These are phyloP conservation scores for Oryza meridionalis DNA, from an alignment of 176 grass and related monocot genomes.

Conservation along the genomic window DNA sequence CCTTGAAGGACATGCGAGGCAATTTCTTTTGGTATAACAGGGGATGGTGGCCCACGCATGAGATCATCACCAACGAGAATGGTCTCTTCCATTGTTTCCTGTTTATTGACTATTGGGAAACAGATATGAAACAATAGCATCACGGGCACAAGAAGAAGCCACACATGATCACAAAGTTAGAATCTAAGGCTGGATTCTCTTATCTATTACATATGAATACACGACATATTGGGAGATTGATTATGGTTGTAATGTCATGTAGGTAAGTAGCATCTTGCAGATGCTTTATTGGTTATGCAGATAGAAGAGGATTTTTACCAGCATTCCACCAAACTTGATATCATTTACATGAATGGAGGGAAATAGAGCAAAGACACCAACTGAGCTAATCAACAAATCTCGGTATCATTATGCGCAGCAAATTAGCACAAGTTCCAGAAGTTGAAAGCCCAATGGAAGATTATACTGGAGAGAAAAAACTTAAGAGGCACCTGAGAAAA, in stretches of 20 bases:
- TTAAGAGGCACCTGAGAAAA: neutral
- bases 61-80: slow-evolving; percentile 92
- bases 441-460: neutral
- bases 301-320: neutral
- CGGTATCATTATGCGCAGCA: too few species aligned
- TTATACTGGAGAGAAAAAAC: neutral
- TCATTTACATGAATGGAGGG: too few species aligned
- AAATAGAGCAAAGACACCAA: too few species aligned
- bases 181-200: neutral
- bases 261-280: neutral
- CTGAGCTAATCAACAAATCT: neutral
- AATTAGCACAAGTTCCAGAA: too few species aligned
- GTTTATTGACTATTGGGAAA: slow-evolving; percentile 65
- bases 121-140: neutral
- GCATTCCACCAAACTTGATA: neutral
- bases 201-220: neutral
- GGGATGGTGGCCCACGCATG: slow-evolving; percentile 82
- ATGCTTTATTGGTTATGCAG: neutral
- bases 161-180: neutral
- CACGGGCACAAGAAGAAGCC: slow-evolving; percentile 23
- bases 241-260: neutral
- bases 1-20: slow-evolving; percentile 91
- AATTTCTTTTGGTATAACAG: slow-evolving; percentile 81
- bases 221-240: too few species aligned
- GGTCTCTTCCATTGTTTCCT: slow-evolving; percentile 91